Conservation (phyloP, 768 basidiomycete genomes). For the Gymnopilus junonius region DNA sequence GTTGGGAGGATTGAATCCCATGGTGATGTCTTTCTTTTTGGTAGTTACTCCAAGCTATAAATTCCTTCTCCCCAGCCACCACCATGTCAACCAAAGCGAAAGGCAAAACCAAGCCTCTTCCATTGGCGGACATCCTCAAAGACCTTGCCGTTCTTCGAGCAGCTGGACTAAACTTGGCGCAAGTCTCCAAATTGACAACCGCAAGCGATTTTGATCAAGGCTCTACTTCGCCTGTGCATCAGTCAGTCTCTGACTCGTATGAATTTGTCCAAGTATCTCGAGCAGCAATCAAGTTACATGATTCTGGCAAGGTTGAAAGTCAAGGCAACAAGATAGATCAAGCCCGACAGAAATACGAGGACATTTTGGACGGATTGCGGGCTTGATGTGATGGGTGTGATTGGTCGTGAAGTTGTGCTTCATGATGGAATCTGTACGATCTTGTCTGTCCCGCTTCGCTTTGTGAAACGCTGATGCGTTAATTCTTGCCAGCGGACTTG, state of each 20-base stretch:
- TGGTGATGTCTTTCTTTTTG: conserved; percentile 7
- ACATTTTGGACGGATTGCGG: conserved; percentile 44
- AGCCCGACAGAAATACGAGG: conserved; percentile 58
- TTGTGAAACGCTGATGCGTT: not conserved
- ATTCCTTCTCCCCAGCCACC: conserved; percentile 15
- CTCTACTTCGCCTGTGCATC: conserved; percentile 31
- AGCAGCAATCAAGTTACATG: conserved; percentile 55
- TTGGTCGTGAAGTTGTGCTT: not conserved
- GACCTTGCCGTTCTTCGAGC: conserved; percentile 76
- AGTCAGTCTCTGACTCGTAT: conserved; percentile 55
- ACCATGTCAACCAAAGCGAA: conserved; percentile 34
- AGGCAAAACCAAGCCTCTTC: conserved; percentile 50
- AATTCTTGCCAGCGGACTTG: no score
- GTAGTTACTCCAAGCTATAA: not conserved
- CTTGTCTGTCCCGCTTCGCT: not conserved
- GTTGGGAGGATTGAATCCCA: conserved; percentile 1
- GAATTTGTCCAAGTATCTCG: conserved; percentile 64
- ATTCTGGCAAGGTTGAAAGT: conserved; percentile 54
- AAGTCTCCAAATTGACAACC: conserved; percentile 19
- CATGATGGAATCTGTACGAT: not conserved
- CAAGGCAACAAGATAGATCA: conserved; percentile 61
- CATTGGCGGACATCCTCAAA: conserved; percentile 62
- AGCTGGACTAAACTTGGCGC: conserved; percentile 47
- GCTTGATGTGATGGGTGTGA: not conserved
- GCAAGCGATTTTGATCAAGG: conserved; percentile 4